Percentiles rank a stretch among this genome's conserved stretches.
Evolutionary conservation across 2,329 filamentous ascomycete species (phyloP).

Genomic region (Cytospora leucostoma): DNA sequence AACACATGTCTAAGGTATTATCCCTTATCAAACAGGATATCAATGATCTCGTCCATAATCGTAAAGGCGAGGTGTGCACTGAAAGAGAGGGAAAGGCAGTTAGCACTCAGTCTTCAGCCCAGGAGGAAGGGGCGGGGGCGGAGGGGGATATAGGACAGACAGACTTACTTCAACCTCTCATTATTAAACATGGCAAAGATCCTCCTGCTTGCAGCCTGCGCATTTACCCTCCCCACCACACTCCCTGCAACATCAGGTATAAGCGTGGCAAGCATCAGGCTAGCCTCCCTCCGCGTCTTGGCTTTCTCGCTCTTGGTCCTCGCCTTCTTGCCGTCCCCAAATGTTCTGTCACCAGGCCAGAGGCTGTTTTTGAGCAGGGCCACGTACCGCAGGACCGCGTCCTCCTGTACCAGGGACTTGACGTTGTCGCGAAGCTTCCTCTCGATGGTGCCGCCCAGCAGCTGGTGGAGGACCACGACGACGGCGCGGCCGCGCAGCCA

Average conservation of each 20-base stretch:
- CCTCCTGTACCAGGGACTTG: constrained; percentile 72
- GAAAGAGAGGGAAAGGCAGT: constrained; percentile 4
- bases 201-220: constrained; percentile 83
- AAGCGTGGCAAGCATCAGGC: constrained; percentile 83
- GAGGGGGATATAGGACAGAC: no score
- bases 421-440: constrained; percentile 89
- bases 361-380: constrained; percentile 71
- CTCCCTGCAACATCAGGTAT: constrained; percentile 89
- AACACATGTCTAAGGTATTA: constrained; percentile 21
- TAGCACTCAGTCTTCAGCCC: background rate
- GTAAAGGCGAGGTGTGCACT: constrained; percentile 71
- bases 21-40: constrained; percentile 60
- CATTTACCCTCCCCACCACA: constrained; percentile 90
- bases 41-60: constrained; percentile 69
- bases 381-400: constrained; percentile 76
- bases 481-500: constrained; percentile 96
- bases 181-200: constrained; percentile 94
- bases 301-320: constrained; percentile 74
- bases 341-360: constrained; percentile 69
- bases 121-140: background rate
- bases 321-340: constrained; percentile 46
- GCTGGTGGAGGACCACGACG: constrained; percentile 92
- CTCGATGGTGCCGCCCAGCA: constrained; percentile 94
- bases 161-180: constrained; percentile 77
- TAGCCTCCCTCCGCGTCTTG: constrained; percentile 82